Percentiles rank a stretch among this genome's conserved stretches.
phyloP scores from a whole-genome alignment of 202 grass and related monocot species.

The Setaria italica region DNA sequence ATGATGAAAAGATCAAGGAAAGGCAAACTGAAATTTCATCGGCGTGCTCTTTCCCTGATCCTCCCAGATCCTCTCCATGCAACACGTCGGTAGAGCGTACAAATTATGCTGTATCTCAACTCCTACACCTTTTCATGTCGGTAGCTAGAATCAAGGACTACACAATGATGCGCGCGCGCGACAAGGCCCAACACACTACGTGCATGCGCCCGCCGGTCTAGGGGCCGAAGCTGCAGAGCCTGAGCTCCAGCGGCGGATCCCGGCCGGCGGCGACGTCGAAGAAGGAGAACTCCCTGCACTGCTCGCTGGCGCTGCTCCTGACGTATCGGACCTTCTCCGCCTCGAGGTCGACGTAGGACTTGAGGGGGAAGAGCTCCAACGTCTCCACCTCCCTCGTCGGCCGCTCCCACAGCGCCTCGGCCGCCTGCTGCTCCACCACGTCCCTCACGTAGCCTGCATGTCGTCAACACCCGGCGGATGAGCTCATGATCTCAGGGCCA shows the following conservation, averaged over 20 bases:
- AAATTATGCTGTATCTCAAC: constrained; percentile 41
- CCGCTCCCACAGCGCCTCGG: constrained; percentile 52
- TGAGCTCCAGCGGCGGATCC: constrained; percentile 89
- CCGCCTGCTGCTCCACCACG: constrained; percentile 45
- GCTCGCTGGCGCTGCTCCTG: constrained; percentile 55
- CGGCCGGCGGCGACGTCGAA: constrained; percentile 58
- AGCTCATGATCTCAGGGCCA: constrained; percentile 1
- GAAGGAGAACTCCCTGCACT: constrained; percentile 68
- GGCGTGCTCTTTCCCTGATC: constrained; percentile 37
- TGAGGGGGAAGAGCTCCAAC: constrained; percentile 95
- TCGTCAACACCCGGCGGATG: neutral
- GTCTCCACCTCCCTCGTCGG: constrained; percentile 84
- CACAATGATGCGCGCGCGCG: constrained; percentile 46
- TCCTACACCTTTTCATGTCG: constrained; percentile 51
- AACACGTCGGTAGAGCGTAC: constrained; percentile 33
- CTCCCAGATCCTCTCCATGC: constrained; percentile 51
- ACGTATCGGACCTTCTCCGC: constrained; percentile 59
- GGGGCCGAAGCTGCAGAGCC: constrained; percentile 79
- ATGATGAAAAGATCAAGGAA: constrained; percentile 51
- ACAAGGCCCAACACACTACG: constrained; percentile 11
- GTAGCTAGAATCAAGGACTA: constrained; percentile 43
- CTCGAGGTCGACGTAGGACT: constrained; percentile 71
- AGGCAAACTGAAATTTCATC: constrained; percentile 42
- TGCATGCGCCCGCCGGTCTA: constrained; percentile 28
- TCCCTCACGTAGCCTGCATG: constrained; percentile 63